Base-by-base conservation (phyloP, 768 basidiomycete genomes). In the Daedaleopsis nitida region DNA sequence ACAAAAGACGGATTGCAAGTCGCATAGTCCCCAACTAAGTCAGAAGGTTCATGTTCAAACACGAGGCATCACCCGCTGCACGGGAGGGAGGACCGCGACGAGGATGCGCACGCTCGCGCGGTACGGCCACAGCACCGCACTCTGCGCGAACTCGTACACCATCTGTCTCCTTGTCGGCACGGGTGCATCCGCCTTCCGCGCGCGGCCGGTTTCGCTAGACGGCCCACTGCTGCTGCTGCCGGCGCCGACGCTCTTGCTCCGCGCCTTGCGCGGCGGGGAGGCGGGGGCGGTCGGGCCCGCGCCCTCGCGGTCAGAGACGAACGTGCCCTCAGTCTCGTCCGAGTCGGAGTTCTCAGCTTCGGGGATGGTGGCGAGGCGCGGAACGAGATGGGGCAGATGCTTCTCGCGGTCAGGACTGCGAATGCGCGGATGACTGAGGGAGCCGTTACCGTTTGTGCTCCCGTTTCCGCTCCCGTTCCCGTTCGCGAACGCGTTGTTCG, bases 291-390 rank as follows among this genome's bases (percentile, higher is more conserved):
- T 52, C 27, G 55, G 17, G 9, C 3, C 10, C 4, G 17, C 34
- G 34, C 58, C 51, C 34, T 63, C 65, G 50, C 65, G 62, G 19
- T 69, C 70, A 7, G 70, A 69, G 48, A 72, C 69, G 59, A 69
- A 72, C 34, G 70, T 72, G 16, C 65, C 70, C 17, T 38, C 37
- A 14, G 37, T 42, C 13, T 17, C 39, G 39, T 72, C 70, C 2
- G 70, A 71, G 60, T 71, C 70, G 6, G 60, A 64, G 55, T 66
- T 56, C 6, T 66, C 66, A 9, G 65, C 67, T 54, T 73, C 72
- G 13, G 69, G 72, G 42, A 73, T 73, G 11, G 72, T 73, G n/a
- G 69, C 65, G n/a, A 73, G 69, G 7, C 65, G 65, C 23, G 68
- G 66, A 21, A 60, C 58, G 49, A 50, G 38, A 50, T 55, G 51